Evolutionary conservation across 164 flowering plant species (phyloP), one percentile per base, ranked within the genome.

Genomic region (Cinnamomum chago): DNA sequence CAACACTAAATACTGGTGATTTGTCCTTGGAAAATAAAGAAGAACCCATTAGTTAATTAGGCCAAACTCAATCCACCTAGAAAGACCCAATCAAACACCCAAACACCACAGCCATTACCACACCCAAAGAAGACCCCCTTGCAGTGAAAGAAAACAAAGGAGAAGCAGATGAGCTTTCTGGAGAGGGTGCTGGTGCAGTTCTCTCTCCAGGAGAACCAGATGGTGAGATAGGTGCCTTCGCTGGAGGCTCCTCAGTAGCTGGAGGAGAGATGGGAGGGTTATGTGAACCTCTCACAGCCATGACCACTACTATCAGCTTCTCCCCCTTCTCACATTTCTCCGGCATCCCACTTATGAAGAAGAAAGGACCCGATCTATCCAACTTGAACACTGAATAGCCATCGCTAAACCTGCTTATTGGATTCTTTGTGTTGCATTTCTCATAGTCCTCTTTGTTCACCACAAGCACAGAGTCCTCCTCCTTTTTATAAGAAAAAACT

Each of bases 401-500:
- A 71, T 71, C 82, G 0, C 50, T 80, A 78, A 86, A 73, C 24
- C 70, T 80, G 75, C 3, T 22, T 4, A 87, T 78, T 0, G 96
- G 93, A 3, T 82, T 82, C n/a, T 70, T 60, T 13, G 78, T 80
- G 74, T 87, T 86, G 84, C 98, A 93, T 1, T 66, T 77, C 58
- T 77, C 9, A 76, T 85, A 93, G 55, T 86, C 91, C 10, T 87
- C 86, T 73, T 85, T 79, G 24, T 5, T 78, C 83, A 91, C 98
- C 28, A 79, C 70, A 80, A 89, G 71, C 23, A 91, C 96, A 22
- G 94, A 89, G 72, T 91, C 94, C 24, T 30, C 3, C 1, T 71
- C 92, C 60, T 85, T 77, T 70, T 80, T 70, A 70, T 88, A 88
- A 81, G 85, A 86, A 73, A 93, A 93, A 79, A 73, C 97, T 90